phyloP scores from a whole-genome alignment of 805 yeast genomes.

The Blastobotrys americana region DNA sequence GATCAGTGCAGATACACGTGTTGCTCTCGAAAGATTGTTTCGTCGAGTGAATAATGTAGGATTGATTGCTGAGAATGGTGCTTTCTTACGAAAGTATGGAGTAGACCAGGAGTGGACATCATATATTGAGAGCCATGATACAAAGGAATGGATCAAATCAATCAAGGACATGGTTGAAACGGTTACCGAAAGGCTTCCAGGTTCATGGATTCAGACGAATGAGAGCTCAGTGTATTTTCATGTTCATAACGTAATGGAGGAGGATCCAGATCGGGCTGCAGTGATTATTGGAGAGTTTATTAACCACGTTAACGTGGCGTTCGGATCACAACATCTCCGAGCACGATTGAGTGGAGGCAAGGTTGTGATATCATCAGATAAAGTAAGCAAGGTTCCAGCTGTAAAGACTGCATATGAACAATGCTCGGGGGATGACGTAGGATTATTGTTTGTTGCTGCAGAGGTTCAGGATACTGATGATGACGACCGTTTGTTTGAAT shows the following conservation, averaged over 20 bases:
- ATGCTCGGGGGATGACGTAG: slow-evolving; percentile 13
- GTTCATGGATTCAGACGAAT: slow-evolving; percentile 61
- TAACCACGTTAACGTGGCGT: slow-evolving; percentile 74
- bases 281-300: slow-evolving; percentile 76
- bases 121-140: slow-evolving; percentile 41
- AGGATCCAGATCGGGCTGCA: slow-evolving; percentile 54
- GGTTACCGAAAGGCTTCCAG: slow-evolving; percentile 71
- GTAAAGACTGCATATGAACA: slow-evolving; percentile 27
- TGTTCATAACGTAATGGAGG: slow-evolving; percentile 52
- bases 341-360: slow-evolving; percentile 65
- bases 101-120: slow-evolving; percentile 48
- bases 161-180: slow-evolving; percentile 50
- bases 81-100: slow-evolving; percentile 44
- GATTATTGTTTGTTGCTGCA: slow-evolving; percentile 22
- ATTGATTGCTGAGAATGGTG: slow-evolving; percentile 86
- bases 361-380: slow-evolving; percentile 63
- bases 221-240: slow-evolving; percentile 74
- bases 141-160: slow-evolving; percentile 48
- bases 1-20: slow-evolving; percentile 55
- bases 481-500: slow-evolving; percentile 26
- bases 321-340: slow-evolving; percentile 57
- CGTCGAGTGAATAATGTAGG: slow-evolving; percentile 66
- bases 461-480: slow-evolving; percentile 21
- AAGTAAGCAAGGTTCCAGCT: slow-evolving; percentile 43
- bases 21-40: slow-evolving; percentile 61